phyloP scores from a whole-genome alignment of 495 filamentous ascomycete species.

The Penicillium daleae region DNA sequence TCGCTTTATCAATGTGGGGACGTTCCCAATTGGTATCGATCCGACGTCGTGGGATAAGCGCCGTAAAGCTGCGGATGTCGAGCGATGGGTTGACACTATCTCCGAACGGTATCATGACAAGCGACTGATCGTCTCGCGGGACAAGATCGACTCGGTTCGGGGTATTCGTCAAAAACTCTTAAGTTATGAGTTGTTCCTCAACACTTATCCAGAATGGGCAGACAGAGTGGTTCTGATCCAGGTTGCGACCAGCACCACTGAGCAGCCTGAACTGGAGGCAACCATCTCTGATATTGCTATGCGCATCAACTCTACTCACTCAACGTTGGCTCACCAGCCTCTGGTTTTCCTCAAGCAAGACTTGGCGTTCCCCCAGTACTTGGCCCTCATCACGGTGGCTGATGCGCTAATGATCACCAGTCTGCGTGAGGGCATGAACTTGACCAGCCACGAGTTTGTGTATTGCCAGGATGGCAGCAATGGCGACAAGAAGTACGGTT shows the following conservation, averaged over 20 bases:
- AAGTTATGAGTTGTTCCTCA: constrained; percentile 90
- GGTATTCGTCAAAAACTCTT: constrained; percentile 91
- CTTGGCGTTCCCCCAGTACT: constrained; percentile 85
- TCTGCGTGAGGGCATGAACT: constrained; percentile 93
- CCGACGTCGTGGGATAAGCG: constrained; percentile 72
- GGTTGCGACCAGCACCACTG: constrained; percentile 85
- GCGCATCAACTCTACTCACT: constrained; percentile 84
- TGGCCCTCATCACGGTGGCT: constrained; percentile 83
- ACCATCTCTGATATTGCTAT: constrained; percentile 91
- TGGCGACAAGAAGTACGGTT: constrained; percentile 75
- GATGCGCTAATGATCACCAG: constrained; percentile 92
- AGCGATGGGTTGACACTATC: constrained; percentile 76
- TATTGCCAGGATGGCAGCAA: constrained; percentile 88
- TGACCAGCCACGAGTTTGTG: constrained; percentile 90
- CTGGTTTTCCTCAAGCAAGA: constrained; percentile 95
- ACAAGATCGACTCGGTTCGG: constrained; percentile 89
- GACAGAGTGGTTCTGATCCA: constrained; percentile 89
- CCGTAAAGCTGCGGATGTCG: constrained; percentile 72
- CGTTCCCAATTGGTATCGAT: constrained; percentile 73
- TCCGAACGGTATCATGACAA: constrained; percentile 80
- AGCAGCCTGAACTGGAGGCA: constrained; percentile 82
- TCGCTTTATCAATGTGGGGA: constrained; percentile 84
- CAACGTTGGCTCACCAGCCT: constrained; percentile 85
- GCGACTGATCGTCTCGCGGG: constrained; percentile 84
- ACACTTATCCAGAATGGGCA: constrained; percentile 86